A percentile compares a stretch with the other conserved stretches of the same genome.
Conservation (phyloP, 2,329 filamentous ascomycete genomes). For the Sporothrix pseudoabietina region DNA sequence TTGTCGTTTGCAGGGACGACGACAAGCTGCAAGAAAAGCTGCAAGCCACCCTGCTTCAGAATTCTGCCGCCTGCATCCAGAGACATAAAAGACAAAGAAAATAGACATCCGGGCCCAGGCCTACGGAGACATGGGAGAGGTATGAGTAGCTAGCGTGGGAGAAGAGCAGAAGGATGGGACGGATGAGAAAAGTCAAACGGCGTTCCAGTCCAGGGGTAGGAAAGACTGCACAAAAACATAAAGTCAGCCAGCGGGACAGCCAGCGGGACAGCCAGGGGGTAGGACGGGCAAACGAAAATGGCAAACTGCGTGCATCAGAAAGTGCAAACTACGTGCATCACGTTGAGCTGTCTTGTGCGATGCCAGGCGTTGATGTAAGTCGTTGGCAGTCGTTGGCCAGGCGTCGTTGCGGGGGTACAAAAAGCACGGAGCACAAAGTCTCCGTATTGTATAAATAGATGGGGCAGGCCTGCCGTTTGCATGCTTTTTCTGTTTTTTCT, state of each 20-base stretch:
- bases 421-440: conserved; percentile 4
- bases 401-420: conserved; percentile 9
- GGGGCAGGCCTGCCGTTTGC: not conserved
- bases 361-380: not conserved
- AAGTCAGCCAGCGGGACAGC: no score
- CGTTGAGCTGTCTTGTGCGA: not conserved
- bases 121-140: not conserved
- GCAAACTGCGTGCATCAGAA: not conserved
- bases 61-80: conserved; percentile 4
- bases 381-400: not conserved
- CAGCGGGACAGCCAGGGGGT: not conserved
- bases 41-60: not conserved
- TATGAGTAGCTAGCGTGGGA: not conserved
- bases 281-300: not conserved
- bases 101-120: not conserved
- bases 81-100: no score
- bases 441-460: conserved; percentile 21
- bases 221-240: no score
- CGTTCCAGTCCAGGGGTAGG: not conserved
- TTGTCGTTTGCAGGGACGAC: not conserved
- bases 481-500: not conserved
- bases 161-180: not conserved
- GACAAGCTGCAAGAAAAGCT: not conserved
- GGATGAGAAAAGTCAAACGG: not conserved
- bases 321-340: not conserved